Evolutionary conservation across 495 filamentous ascomycete species (phyloP).

Genomic region (Aspergillus funiculosus): DNA sequence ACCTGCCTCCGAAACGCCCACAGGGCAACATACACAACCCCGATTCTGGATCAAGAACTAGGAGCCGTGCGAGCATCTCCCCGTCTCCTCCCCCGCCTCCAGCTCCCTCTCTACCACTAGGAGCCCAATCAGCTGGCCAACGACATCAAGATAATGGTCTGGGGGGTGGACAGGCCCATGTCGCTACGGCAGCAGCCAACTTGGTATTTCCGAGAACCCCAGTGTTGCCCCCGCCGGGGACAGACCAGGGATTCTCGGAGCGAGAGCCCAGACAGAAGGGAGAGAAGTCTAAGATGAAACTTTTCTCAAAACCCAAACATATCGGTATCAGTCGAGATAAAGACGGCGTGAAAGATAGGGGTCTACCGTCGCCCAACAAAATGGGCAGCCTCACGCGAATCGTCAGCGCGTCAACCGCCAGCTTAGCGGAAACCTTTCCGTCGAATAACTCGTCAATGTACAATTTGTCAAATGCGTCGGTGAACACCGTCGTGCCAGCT

Average conservation of each 20-base stretch:
- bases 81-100: conserved; percentile 47
- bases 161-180: conserved; percentile 58
- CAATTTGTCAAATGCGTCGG: conserved; percentile 73
- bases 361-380: conserved; percentile 77
- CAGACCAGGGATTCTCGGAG: conserved; percentile 34
- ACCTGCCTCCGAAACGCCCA: conserved; percentile 62
- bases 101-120: conserved; percentile 51
- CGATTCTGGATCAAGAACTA: conserved; percentile 27
- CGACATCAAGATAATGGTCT: conserved; percentile 59
- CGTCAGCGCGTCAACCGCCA: conserved; percentile 72
- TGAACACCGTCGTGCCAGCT: conserved; percentile 62
- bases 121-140: conserved; percentile 46
- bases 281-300: conserved; percentile 84
- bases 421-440: conserved; percentile 57
- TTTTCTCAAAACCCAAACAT: conserved; percentile 85
- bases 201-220: conserved; percentile 70
- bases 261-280: conserved; percentile 62
- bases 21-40: conserved; percentile 54
- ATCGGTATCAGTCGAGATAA: conserved; percentile 71
- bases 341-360: conserved; percentile 56
- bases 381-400: conserved; percentile 57
- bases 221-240: conserved; percentile 50
- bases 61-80: conserved; percentile 41
- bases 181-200: conserved; percentile 79
- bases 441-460: conserved; percentile 69